phyloP scores from a whole-genome alignment of 1,284 basidiomycete species.

The Trametes versicolor region DNA sequence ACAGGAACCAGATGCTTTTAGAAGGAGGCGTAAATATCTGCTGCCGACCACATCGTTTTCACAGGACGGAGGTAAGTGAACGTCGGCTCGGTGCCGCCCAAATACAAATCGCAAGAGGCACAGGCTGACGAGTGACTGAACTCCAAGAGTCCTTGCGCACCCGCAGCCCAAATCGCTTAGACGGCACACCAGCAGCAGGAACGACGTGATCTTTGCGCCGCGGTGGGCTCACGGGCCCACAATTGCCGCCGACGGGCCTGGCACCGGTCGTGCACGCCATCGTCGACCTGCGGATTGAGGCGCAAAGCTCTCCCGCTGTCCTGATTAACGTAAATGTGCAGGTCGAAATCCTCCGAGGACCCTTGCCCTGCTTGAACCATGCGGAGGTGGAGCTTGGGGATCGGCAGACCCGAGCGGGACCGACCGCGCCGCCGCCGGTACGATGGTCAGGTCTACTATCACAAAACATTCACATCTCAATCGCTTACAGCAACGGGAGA shows the following conservation, averaged over 20 bases:
- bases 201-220: neutral
- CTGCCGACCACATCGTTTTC: no score
- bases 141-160: no score
- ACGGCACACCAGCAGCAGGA: neutral
- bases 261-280: neutral
- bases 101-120: neutral
- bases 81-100: no score
- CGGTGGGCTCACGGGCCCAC: neutral
- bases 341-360: neutral
- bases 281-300: neutral
- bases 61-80: no score
- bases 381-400: neutral
- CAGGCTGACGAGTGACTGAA: neutral
- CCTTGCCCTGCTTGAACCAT: neutral
- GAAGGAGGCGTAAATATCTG: no score
- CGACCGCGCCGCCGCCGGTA: neutral
- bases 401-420: neutral
- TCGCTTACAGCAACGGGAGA: no score
- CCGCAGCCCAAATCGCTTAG: neutral
- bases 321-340: slow-evolving; percentile 1
- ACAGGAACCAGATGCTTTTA: no score
- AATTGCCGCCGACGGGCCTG: neutral
- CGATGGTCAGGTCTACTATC: no score
- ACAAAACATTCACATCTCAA: no score
- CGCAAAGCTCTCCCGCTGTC: slow-evolving; percentile 1